Evolutionary conservation across 129 eudicot genomes (phyloP), one percentile per base, ranked within the genome.

Genomic region (Pseudognaphalium luteoalbum): DNA sequence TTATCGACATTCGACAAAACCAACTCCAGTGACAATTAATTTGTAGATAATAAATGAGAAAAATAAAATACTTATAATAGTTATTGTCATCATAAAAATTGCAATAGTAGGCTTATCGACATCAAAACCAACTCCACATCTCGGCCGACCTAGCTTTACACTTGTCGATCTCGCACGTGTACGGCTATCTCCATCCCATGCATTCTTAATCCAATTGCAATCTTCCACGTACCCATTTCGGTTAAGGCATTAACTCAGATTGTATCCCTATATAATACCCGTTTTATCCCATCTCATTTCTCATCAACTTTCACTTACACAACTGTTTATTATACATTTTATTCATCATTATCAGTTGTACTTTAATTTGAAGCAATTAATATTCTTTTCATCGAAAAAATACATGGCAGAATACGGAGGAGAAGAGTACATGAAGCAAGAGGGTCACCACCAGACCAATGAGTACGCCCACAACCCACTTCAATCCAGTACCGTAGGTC

Each of bases 401-500:
- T 12, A 44, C 52, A 76, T 76, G 85, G 81, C 73, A 71, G 75
- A 76, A 76, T 62, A 76, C 56, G 78, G 81, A 81, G 71, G 85
- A 44, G 71, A 75, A 16, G 68, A 39, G 35, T 57, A 61, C 83
- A 35, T 7, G 8, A 52, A 71, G 22, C 70, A 51, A 51, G 84
- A 76, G 54, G 82, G 68, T 14, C 70, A 51, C 44, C 19, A 76
- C 44, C 19, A 76, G 29, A 32, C 19, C 37, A 14, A 80, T 6
- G 76, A 71, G 60, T 21, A 73, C 22, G 62, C 1, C 14, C 79
- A 73, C 62, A 80, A 80, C 79, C 83, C 60, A 73, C 79, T 73
- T 32, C 79, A 73, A 25, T 25, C 28, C 28, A 25, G 28, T 25
- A 25, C 28, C 28, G 28, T 25, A 25, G 28, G 28, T 25, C 28